Percentiles rank a stretch among this genome's conserved stretches.
Evolutionary conservation across 2,329 filamentous ascomycete genomes (phyloP).

Genomic region (Gaeumannomyces sp.): DNA sequence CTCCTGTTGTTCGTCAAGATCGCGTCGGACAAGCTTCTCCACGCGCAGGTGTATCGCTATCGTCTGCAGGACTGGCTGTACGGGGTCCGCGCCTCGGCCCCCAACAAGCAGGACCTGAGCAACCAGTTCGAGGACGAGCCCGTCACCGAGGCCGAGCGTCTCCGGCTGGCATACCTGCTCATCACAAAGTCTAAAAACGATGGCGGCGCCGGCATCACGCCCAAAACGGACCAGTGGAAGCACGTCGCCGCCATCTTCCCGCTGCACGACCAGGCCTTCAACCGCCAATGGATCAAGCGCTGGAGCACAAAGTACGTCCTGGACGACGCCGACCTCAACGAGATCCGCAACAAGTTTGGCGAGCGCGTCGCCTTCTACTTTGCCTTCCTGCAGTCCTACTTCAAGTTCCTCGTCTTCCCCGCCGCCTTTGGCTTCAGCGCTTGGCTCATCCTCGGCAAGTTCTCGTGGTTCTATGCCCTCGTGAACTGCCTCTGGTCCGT

Average conservation of each 20-base stretch:
- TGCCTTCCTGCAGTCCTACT: constrained; percentile 74
- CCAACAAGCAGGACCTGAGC: constrained; percentile 60
- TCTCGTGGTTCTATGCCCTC: constrained; percentile 63
- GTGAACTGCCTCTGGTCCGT: constrained; percentile 64
- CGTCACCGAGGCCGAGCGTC: constrained; percentile 79
- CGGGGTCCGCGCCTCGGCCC: constrained; percentile 72
- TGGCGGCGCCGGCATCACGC: constrained; percentile 66
- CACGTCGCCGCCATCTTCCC: constrained; percentile 69
- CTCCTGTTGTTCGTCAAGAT: constrained; percentile 80
- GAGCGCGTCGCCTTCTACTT: constrained; percentile 74
- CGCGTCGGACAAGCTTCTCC: constrained; percentile 67
- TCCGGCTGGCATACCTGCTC: constrained; percentile 81
- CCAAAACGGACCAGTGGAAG: constrained; percentile 62
- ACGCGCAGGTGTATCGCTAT: constrained; percentile 76
- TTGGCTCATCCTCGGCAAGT: constrained; percentile 63
- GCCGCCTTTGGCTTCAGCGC: constrained; percentile 61
- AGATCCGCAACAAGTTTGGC: constrained; percentile 61
- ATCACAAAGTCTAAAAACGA: constrained; percentile 68
- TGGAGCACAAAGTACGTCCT: constrained; percentile 68
- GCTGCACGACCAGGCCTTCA: constrained; percentile 70
- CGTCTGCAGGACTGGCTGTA: constrained; percentile 92
- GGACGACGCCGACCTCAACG: constrained; percentile 59
- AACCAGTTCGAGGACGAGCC: constrained; percentile 66
- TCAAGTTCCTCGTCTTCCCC: constrained; percentile 63
- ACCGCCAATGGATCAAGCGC: constrained; percentile 67